phyloP scores from a whole-genome alignment of 108 stramenopile species.

The Nannochloropsis salina region DNA sequence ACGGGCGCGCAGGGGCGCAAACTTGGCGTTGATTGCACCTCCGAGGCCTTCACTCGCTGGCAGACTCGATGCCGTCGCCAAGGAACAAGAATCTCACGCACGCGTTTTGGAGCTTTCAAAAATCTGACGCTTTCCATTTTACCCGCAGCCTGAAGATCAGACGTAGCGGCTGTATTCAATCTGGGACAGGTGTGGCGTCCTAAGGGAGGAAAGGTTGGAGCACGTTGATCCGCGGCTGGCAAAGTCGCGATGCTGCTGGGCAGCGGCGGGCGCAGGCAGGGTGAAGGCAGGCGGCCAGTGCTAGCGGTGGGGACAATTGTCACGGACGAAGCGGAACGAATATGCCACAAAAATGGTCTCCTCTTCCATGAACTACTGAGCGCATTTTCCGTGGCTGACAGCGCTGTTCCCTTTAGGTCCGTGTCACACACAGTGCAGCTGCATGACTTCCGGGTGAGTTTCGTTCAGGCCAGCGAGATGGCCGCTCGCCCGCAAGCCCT shows the following conservation, averaged over 20 bases:
- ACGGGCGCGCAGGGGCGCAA: no score
- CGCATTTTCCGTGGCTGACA: conserved; percentile 22
- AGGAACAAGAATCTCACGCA: no score
- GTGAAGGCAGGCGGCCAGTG: conserved; percentile 6
- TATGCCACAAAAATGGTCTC: conserved; percentile 34
- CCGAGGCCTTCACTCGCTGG: no score
- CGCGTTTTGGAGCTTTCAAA: no score
- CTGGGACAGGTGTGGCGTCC: no score
- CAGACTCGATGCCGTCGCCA: no score
- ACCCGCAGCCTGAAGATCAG: no score
- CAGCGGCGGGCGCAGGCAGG: neutral
- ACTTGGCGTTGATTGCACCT: no score
- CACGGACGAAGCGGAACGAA: conserved; percentile 40
- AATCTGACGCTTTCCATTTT: no score
- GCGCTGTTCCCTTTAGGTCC: conserved; percentile 35
- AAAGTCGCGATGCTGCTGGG: neutral
- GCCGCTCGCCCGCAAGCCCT: conserved; percentile 12
- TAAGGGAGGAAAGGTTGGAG: no score
- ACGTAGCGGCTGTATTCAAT: no score
- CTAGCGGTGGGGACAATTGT: conserved; percentile 39
- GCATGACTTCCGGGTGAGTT: conserved; percentile 24
- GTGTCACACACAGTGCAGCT: conserved; percentile 21
- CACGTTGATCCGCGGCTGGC: no score
- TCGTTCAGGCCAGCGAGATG: conserved; percentile 35
- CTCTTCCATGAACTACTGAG: conserved; percentile 41